Conservation (phyloP, 768 basidiomycete species). For the Mycena amicta region DNA sequence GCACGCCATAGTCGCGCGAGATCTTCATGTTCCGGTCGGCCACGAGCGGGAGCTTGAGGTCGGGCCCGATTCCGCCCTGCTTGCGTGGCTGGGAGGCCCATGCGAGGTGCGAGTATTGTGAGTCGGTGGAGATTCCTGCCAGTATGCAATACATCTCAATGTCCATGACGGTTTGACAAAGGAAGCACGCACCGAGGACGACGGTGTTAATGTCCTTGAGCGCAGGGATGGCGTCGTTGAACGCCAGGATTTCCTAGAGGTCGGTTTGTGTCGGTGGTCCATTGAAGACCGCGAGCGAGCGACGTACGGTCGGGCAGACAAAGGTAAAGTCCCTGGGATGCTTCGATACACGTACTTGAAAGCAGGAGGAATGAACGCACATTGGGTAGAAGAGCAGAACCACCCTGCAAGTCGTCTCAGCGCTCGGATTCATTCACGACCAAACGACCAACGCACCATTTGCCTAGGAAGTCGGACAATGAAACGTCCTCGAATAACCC, state of each 20-base stretch:
- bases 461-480: constrained; percentile 71
- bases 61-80: constrained; percentile 87
- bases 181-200: constrained; percentile 74
- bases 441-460: constrained; percentile 61
- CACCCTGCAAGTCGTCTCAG: constrained; percentile 57
- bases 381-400: constrained; percentile 93
- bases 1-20: constrained; percentile 83
- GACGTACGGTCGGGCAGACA: constrained; percentile 78
- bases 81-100: constrained; percentile 84
- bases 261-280: neutral
- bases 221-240: constrained; percentile 81
- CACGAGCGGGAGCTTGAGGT: constrained; percentile 81
- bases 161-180: too few species aligned
- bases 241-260: constrained; percentile 81
- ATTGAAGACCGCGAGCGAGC: too few species aligned
- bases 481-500: constrained; percentile 79
- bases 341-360: neutral
- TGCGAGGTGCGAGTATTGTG: constrained; percentile 83
- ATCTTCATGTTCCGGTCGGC: constrained; percentile 81
- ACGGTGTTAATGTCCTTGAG: constrained; percentile 75
- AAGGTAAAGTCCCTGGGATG: constrained; percentile 79
- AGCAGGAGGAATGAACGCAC: constrained; percentile 44
- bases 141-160: too few species aligned
- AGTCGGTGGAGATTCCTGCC: constrained; percentile 83
- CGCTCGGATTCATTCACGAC: too few species aligned